phyloP scores from a whole-genome alignment of 805 yeast species.

The Schizosaccharomyces japonicus region DNA sequence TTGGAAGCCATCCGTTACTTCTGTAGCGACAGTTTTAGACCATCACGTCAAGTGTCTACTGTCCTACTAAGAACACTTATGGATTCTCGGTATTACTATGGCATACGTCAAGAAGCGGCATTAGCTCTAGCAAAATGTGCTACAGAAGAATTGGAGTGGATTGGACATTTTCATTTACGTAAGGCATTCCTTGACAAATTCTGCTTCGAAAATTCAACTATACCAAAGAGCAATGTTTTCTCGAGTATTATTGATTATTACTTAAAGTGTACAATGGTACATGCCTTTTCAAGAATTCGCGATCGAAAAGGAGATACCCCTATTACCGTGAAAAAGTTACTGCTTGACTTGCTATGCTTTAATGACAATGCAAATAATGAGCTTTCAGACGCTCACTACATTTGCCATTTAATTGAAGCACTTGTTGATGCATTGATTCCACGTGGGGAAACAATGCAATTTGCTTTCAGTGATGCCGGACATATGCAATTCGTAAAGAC shows the following conservation, averaged over 20 bases:
- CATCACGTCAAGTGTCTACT: constrained; percentile 45
- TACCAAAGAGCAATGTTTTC: constrained; percentile 67
- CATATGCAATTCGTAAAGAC: constrained; percentile 20
- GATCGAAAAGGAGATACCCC: constrained; percentile 39
- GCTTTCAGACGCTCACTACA: not conserved
- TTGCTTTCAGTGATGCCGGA: constrained; percentile 6
- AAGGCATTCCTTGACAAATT: constrained; percentile 43
- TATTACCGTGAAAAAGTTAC: constrained; percentile 30
- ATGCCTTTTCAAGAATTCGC: constrained; percentile 33
- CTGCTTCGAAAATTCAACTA: constrained; percentile 42
- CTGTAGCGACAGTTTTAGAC: constrained; percentile 27
- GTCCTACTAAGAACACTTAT: constrained; percentile 53
- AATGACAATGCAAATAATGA: constrained; percentile 64
- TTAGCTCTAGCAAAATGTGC: constrained; percentile 49
- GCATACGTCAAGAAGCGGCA: constrained; percentile 73
- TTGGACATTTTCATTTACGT: constrained; percentile 51
- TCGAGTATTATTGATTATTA: constrained; percentile 43
- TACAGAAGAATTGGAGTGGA: constrained; percentile 31
- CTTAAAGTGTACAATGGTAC: constrained; percentile 44
- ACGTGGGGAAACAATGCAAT: constrained; percentile 6
- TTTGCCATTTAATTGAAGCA: constrained; percentile 24
- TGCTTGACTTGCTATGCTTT: constrained; percentile 50
- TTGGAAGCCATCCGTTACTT: constrained; percentile 57
- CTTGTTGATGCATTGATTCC: constrained; percentile 9
- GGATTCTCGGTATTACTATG: constrained; percentile 71